These are phyloP conservation scores for Colletotrichum sp. DNA, from an alignment of 2,329 filamentous ascomycete species.

Conservation along the genomic window DNA sequence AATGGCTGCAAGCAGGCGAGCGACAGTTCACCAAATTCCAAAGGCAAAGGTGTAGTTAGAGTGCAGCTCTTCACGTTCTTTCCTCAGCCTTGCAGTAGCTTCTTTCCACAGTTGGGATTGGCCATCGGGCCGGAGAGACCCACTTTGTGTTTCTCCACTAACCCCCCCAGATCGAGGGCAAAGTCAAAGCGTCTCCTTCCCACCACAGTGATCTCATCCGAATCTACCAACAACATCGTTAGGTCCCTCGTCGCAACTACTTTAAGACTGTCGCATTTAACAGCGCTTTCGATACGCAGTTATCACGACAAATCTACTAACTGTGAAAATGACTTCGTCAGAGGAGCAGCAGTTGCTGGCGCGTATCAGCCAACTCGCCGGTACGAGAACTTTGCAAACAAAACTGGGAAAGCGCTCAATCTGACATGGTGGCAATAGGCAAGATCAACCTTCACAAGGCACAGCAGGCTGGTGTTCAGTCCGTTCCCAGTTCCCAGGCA, in stretches of 20 bases:
- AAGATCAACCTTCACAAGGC: constrained; percentile 83
- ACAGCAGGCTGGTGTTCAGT: constrained; percentile 51
- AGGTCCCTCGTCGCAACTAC: not conserved
- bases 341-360: constrained; percentile 59
- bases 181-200: constrained; percentile 6
- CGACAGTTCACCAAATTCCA: not conserved
- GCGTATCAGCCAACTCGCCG: constrained; percentile 56
- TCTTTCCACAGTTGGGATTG: not conserved
- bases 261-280: not conserved
- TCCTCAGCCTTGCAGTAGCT: constrained; percentile 18
- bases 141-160: not conserved
- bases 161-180: not conserved
- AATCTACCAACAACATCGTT: not conserved
- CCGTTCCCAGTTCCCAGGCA: constrained; percentile 29
- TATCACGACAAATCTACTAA: not conserved
- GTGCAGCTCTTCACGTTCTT: constrained; percentile 2
- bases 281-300: not conserved
- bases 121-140: not conserved
- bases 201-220: not conserved
- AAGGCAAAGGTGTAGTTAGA: not conserved
- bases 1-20: not conserved
- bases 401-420: constrained; percentile 18
- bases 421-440: constrained; percentile 47
- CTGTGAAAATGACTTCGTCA: constrained; percentile 28
- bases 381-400: constrained; percentile 30